phyloP scores from a whole-genome alignment of 352 stramenopile genomes.

The Albugo candida region DNA sequence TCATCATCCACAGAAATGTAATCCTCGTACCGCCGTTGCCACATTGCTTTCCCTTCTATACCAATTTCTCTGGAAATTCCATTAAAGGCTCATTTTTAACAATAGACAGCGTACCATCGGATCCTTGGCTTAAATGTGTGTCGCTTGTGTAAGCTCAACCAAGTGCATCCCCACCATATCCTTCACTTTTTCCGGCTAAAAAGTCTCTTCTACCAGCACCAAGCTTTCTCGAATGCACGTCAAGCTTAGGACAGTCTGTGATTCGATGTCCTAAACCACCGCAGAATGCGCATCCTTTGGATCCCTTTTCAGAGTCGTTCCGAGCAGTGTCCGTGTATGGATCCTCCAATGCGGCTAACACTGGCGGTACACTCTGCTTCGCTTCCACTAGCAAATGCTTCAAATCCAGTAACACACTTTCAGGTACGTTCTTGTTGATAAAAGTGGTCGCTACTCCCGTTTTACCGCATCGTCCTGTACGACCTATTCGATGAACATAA shows the following conservation, averaged over 20 bases:
- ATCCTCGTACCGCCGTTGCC: no score
- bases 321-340: conserved; percentile 61
- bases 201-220: conserved; percentile 86
- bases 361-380: conserved; percentile 94
- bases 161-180: conserved; percentile 88
- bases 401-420: conserved; percentile 94
- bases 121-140: no score
- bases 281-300: conserved; percentile 96
- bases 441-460: conserved; percentile 97
- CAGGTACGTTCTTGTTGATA: conserved; percentile 93
- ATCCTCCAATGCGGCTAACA: conserved; percentile 95
- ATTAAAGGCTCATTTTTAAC: no score
- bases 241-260: conserved; percentile 97
- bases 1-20: no score
- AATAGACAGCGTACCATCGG: no score
- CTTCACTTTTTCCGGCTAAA: conserved; percentile 78
- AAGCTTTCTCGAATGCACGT: conserved; percentile 92
- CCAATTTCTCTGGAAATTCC: no score
- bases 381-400: conserved; percentile 97
- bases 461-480: conserved; percentile 95
- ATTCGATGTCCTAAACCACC: conserved; percentile 96
- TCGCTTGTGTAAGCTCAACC: conserved; percentile 11
- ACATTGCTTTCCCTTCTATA: no score
- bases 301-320: conserved; percentile 27
- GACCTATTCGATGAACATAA: conserved; percentile 98